Evolutionary conservation across 495 filamentous ascomycete species (phyloP), one percentile per base, ranked within the genome.

Genomic region (Hypoxylon rickii): DNA sequence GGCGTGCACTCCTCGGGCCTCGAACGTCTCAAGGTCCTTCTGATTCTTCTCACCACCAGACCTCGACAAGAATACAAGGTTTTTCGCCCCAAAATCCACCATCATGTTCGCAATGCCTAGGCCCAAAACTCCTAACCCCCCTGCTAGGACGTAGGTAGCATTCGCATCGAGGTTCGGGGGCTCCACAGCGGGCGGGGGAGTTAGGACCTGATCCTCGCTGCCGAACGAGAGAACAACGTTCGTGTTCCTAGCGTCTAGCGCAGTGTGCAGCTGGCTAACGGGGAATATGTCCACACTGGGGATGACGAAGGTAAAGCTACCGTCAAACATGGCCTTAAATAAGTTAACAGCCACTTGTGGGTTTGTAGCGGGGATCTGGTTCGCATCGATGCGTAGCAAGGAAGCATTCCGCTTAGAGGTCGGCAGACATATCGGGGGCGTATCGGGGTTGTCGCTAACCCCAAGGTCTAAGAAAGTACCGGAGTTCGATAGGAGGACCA

Each of bases 101-200:
- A 61, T 38, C 29, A 61, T n/a, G 31, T 61, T 61, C 8, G 58
- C 51, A 15, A 61, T 42, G 36, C 56, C 58, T 4, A 61, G 21
- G 6, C 58, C 58, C 13, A 79, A 55, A 12, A 74, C 75, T 7
- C 76, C 76, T 3, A 73, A 50, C 5, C 75, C 75, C 33, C 76
- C 76, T 4, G 65, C 61, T 8, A 79, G 51, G 7, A 77, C 31
- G 26, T 78, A 78, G 1, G 72, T 72, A 10, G 4, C 24, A 10
- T 29, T 10, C 10, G 4, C 24, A 4, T 29, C 24, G 10, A 29
- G 24, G 4, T 4, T 29, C 4, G 10, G 10, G 24, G 24, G 24
- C 4, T 4, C 10, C 24, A 10, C 24, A 29, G 24, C 4, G 4
- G 24, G 24, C 10, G 24, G 24, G 4, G 24, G 24, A 4, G 24